Base-by-base conservation (phyloP, 2,329 filamentous ascomycete genomes). In the Alternaria longipes region DNA sequence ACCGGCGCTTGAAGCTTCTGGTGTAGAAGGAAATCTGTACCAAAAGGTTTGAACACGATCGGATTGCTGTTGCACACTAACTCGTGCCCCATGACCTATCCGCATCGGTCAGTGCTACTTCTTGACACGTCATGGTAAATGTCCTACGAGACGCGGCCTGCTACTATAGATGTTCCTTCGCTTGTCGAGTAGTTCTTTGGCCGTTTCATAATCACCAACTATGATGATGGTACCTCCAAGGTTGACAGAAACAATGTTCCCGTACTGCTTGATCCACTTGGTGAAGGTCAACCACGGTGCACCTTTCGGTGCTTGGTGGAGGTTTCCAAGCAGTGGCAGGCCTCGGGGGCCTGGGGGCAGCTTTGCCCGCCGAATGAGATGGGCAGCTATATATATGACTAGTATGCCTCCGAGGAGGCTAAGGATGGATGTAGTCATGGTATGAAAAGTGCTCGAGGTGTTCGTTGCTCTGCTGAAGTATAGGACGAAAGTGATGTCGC, bases 111-210 rank as follows among this genome's bases (percentile, higher is more conserved):
- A 14, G 18, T 41, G 5, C 0, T 14, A 3, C 22, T 6, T 41
- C 18, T 5, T 36, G 46, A 2, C 11, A 24, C 22, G 8, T 49
- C 18, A 24, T 14, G 18, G 20, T 18, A 38, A 3, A 22, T 22
- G n/a, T n/a, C 59, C 56, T 2, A 85, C 76, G 80, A 84, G 82
- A 28, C 81, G 79, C 7, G 62, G 62, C n/a, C 62, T 46, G 22
- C 82, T 82, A 5, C 82, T 80, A 67, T 85, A 86, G 55, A 83
- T 81, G 12, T 80, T 80, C 0, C 81, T 81, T 45, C 82, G 80
- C 68, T 84, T 85, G 56, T 85, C 83, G n/a, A 87, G 81, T 11
- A 86, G 71, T 14, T 86, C 84, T 22, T 81, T 81, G 0, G 83
- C 83, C 3, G 79, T 75, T 72, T 81, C 81, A 4, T 81, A 80